Conservation (phyloP, 768 basidiomycete genomes). For the Lentinula sp. region DNA sequence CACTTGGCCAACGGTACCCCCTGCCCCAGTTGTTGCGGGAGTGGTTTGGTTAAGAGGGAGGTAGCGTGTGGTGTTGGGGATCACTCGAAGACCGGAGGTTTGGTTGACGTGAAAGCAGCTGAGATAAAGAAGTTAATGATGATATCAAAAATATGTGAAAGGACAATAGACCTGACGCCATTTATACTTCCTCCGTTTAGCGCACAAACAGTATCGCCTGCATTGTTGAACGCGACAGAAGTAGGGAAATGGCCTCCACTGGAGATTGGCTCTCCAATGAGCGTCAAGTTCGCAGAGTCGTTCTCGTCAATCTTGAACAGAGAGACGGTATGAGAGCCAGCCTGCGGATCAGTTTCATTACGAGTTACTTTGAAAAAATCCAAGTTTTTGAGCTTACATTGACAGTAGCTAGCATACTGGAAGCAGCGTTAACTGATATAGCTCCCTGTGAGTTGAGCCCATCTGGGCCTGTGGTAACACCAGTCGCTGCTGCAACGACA, state of each 20-base stretch:
- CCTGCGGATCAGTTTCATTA: slow-evolving; percentile 12
- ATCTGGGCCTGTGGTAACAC: slow-evolving; percentile 7
- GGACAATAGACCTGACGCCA: slow-evolving; percentile 23
- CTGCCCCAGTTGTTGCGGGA: slow-evolving; percentile 41
- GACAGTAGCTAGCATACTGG: slow-evolving; percentile 13
- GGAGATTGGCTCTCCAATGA: slow-evolving; percentile 26
- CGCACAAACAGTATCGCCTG: slow-evolving; percentile 23
- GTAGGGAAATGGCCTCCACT: slow-evolving; percentile 32
- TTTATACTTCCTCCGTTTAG: slow-evolving; percentile 28
- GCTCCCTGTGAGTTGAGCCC: slow-evolving; percentile 18
- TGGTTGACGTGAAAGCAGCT: slow-evolving; percentile 36
- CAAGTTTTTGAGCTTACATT: slow-evolving; percentile 9
- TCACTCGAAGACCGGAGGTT: slow-evolving; percentile 29
- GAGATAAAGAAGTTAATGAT: slow-evolving; percentile 8
- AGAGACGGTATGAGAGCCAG: slow-evolving; percentile 31
- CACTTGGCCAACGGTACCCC: slow-evolving; percentile 33
- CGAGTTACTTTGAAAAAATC: neutral
- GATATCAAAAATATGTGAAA: neutral
- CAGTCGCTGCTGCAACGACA: neutral
- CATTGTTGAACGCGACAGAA: slow-evolving; percentile 25
- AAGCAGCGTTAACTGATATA: slow-evolving; percentile 11
- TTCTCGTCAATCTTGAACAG: slow-evolving; percentile 26
- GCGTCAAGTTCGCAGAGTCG: slow-evolving; percentile 20
- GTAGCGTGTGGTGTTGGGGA: slow-evolving; percentile 28
- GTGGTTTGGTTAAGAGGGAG: slow-evolving; percentile 44